Evolutionary conservation across 192 early-diverging fungal species (phyloP).

Genomic region (Geranomyces variabilis): DNA sequence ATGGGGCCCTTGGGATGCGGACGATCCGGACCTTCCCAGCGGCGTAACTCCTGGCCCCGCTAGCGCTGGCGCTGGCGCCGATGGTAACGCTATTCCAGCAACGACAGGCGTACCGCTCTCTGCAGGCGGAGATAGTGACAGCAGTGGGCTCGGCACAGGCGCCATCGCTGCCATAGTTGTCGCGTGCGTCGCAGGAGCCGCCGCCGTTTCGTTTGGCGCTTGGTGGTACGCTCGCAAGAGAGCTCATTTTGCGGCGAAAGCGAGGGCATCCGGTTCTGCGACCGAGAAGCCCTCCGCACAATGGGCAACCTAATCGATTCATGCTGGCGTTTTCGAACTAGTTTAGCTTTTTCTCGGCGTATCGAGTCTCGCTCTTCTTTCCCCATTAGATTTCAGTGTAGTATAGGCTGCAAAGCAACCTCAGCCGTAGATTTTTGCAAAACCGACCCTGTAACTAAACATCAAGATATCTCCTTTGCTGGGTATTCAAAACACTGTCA

Average conservation of each 20-base stretch:
- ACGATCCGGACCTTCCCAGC: not conserved
- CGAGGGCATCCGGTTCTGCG: not conserved
- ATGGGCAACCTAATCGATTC: too few relatives aligned
- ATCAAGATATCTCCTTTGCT: too few relatives aligned
- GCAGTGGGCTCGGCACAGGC: not conserved
- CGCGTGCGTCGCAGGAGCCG: not conserved
- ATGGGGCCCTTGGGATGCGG: constrained; percentile 2
- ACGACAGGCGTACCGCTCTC: not conserved
- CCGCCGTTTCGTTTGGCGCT: not conserved
- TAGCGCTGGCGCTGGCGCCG: not conserved
- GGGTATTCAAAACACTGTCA: too few relatives aligned
- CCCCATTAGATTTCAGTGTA: too few relatives aligned
- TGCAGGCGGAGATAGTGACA: not conserved
- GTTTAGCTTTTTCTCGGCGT: too few relatives aligned
- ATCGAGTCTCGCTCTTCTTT: too few relatives aligned
- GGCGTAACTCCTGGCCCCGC: not conserved
- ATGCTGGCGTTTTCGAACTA: too few relatives aligned
- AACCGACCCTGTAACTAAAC: too few relatives aligned
- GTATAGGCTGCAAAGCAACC: too few relatives aligned
- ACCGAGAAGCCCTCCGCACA: too few relatives aligned
- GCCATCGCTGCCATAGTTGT: constrained; percentile 1
- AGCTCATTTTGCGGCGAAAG: not conserved
- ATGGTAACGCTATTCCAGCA: not conserved
- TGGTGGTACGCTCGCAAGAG: not conserved
- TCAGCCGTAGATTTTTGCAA: too few relatives aligned